Evolutionary conservation across 192 early-diverging fungal genomes (phyloP).

Genomic region (Dispira parvispora): DNA sequence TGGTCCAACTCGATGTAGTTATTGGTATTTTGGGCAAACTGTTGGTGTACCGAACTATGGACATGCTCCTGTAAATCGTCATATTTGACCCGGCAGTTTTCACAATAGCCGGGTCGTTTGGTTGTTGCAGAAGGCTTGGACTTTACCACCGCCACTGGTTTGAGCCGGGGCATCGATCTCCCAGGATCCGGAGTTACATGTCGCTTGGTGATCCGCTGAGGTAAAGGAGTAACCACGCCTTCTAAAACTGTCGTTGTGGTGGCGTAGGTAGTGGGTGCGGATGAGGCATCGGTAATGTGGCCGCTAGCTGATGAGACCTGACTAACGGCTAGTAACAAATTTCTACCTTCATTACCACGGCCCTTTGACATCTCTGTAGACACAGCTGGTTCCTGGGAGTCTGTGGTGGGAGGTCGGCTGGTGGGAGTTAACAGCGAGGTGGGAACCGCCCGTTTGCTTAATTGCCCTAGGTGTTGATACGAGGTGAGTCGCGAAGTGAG

Average conservation of each 20-base stretch:
- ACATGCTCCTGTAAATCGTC: slow-evolving; percentile 28
- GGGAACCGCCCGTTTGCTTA: not conserved
- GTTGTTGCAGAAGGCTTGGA: not conserved
- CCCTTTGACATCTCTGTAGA: too few relatives aligned
- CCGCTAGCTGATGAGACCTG: too few relatives aligned
- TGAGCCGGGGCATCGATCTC: not conserved
- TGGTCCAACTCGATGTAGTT: slow-evolving; percentile 28
- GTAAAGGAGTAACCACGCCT: too few relatives aligned
- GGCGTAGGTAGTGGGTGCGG: too few relatives aligned
- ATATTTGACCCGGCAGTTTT: slow-evolving; percentile 30
- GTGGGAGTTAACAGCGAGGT: not conserved
- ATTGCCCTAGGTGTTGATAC: not conserved
- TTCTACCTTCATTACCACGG: too few relatives aligned
- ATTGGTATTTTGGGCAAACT: slow-evolving; percentile 24
- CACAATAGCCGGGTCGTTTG: slow-evolving; percentile 25
- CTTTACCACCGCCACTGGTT: not conserved
- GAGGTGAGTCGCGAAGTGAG: not conserved
- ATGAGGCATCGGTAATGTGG: too few relatives aligned
- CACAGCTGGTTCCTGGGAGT: too few relatives aligned
- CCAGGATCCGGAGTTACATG: too few relatives aligned
- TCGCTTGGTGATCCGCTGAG: too few relatives aligned
- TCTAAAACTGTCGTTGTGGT: too few relatives aligned
- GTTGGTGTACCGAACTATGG: slow-evolving; percentile 19
- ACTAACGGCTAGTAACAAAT: too few relatives aligned
- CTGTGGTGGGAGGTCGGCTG: too few relatives aligned